These are phyloP conservation scores for Rhizophagus clarus DNA, from an alignment of 192 early-diverging fungal species.

Conservation along the genomic window DNA sequence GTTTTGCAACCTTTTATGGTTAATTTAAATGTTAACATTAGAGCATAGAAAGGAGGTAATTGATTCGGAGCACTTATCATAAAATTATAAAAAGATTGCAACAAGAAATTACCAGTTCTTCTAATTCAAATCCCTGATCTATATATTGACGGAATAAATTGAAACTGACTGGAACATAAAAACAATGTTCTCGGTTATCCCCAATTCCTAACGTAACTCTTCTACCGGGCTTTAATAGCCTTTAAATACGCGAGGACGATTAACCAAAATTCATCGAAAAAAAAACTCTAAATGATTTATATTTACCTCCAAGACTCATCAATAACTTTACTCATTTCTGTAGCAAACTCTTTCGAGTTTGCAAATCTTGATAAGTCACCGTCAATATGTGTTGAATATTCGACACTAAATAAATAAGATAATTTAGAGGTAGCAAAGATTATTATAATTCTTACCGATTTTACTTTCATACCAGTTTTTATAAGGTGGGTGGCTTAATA, in stretches of 20 bases:
- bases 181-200: constrained; percentile 89
- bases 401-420: constrained; percentile 43
- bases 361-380: constrained; percentile 85
- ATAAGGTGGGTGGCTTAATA: constrained; percentile 93
- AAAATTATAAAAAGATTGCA: background rate
- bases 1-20: constrained; percentile 67
- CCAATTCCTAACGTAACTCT: constrained; percentile 89
- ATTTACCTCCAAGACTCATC: constrained; percentile 66
- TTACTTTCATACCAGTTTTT: constrained; percentile 70
- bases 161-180: constrained; percentile 86
- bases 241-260: constrained; percentile 33
- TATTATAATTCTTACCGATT: background rate
- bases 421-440: background rate
- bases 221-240: constrained; percentile 71
- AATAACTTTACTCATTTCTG: constrained; percentile 75
- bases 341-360: constrained; percentile 72
- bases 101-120: constrained; percentile 63
- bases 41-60: background rate
- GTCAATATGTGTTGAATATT: constrained; percentile 83
- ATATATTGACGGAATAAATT: constrained; percentile 83
- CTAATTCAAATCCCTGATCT: constrained; percentile 81
- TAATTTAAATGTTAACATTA: background rate
- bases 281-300: background rate
- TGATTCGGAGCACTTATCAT: background rate
- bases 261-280: background rate